A percentile compares a stretch with the other conserved stretches of the same genome.
These are phyloP conservation scores for Diaporthe velutina DNA, from an alignment of 2,329 filamentous ascomycete genomes.

Conservation along the genomic window DNA sequence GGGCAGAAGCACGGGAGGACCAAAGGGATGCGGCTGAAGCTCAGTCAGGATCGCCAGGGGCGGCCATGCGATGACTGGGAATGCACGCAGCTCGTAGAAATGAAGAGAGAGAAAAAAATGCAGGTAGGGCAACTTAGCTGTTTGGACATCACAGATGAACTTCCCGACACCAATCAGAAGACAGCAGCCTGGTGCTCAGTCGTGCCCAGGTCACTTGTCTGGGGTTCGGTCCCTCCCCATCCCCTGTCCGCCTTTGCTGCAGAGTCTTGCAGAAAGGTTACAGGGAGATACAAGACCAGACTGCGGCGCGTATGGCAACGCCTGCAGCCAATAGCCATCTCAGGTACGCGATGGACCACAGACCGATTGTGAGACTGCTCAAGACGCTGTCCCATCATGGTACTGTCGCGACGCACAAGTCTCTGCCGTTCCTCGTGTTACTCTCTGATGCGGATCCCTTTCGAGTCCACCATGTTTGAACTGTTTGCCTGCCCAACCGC, in stretches of 20 bases:
- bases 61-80: conserved; percentile 24
- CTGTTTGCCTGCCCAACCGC: conserved; percentile 15
- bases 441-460: conserved; percentile 25
- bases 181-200: conserved; percentile 14
- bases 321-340: conserved; percentile 30
- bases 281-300: conserved; percentile 26
- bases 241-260: conserved; percentile 1
- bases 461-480: conserved; percentile 30
- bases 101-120: background rate
- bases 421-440: conserved; percentile 26
- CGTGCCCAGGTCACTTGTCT: conserved; percentile 26
- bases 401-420: conserved; percentile 1
- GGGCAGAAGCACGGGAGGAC: background rate
- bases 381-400: conserved; percentile 33
- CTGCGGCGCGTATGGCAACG: conserved; percentile 31
- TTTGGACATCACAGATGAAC: conserved; percentile 21
- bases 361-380: conserved; percentile 36
- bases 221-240: background rate
- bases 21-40: conserved; percentile 32
- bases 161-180: conserved; percentile 28
- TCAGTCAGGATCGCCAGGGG: conserved; percentile 35
- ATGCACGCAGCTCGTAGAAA: conserved; percentile 7
- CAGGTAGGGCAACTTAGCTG: conserved; percentile 6
- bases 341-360: conserved; percentile 39
- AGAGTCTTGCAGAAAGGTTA: conserved; percentile 22